Evolutionary conservation across 371 early-diverging fungal genomes (phyloP).

Genomic region (Circinella minor): DNA sequence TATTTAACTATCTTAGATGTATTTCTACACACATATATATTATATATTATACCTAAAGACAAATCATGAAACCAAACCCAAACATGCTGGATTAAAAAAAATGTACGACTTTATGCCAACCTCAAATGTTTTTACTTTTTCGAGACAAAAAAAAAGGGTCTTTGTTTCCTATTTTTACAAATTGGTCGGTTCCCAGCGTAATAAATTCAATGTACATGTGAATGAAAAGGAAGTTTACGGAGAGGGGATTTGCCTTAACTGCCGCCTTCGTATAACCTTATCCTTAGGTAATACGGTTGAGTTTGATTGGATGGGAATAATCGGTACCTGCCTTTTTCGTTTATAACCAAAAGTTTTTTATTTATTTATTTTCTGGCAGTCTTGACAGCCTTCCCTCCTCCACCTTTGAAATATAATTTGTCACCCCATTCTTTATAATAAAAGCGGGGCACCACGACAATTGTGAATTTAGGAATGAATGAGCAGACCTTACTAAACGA

Average conservation of each 20-base stretch:
- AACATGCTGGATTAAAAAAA: neutral
- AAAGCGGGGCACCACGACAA: too few species aligned
- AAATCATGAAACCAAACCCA: too few species aligned
- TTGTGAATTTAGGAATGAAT: too few species aligned
- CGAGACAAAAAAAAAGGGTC: neutral
- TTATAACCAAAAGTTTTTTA: too few species aligned
- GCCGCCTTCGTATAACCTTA: neutral
- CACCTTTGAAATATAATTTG: too few species aligned
- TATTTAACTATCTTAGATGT: neutral
- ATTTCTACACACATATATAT: neutral
- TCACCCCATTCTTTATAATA: too few species aligned
- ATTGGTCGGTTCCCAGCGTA: neutral
- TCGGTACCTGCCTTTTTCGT: neutral
- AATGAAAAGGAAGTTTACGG: constrained; percentile 8
- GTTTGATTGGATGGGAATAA: neutral
- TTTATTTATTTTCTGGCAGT: too few species aligned
- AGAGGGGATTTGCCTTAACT: neutral
- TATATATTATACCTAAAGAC: neutral
- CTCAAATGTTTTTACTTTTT: too few species aligned
- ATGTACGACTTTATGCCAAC: too few species aligned
- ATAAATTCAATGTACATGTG: neutral
- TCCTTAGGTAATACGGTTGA: neutral
- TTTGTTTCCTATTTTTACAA: constrained; percentile 5
- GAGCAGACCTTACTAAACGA: neutral
- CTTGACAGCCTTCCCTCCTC: too few species aligned